phyloP scores from a whole-genome alignment of 2,329 filamentous ascomycete species.

The Graphilbum fragrans region DNA sequence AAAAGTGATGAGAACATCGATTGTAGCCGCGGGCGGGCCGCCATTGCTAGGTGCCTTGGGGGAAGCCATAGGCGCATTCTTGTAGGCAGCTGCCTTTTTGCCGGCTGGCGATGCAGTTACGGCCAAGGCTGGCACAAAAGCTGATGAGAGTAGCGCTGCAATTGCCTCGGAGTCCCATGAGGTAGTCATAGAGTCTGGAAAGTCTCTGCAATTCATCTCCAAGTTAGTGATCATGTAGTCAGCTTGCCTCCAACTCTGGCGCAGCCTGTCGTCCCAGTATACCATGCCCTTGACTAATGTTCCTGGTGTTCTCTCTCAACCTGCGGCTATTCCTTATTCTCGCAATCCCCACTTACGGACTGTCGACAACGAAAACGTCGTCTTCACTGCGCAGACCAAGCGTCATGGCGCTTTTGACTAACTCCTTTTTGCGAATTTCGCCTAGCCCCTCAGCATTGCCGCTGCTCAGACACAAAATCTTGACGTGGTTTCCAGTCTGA shows the following conservation, averaged over 20 bases:
- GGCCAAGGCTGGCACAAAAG: slow-evolving; percentile 58
- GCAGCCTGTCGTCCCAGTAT: too few relatives aligned
- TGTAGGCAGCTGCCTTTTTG: slow-evolving; percentile 6
- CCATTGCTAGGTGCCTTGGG: slow-evolving; percentile 10
- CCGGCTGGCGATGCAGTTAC: too few relatives aligned
- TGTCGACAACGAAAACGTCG: slow-evolving; percentile 78
- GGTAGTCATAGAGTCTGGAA: slow-evolving; percentile 79
- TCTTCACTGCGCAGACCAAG: slow-evolving; percentile 64
- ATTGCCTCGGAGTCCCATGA: slow-evolving; percentile 65
- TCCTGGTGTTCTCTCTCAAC: too few relatives aligned
- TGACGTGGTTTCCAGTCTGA: slow-evolving; percentile 75
- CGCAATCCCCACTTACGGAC: slow-evolving; percentile 38
- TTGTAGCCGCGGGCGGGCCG: slow-evolving; percentile 34
- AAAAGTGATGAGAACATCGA: slow-evolving; percentile 84
- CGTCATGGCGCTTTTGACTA: slow-evolving; percentile 65
- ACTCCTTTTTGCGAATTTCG: slow-evolving; percentile 68
- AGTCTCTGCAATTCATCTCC: too few relatives aligned
- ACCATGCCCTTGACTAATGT: too few relatives aligned
- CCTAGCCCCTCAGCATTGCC: slow-evolving; percentile 85
- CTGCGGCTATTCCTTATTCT: too few relatives aligned
- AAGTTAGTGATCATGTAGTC: too few relatives aligned
- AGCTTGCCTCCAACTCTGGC: too few relatives aligned
- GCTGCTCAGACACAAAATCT: slow-evolving; percentile 85
- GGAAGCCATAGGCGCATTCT: slow-evolving; percentile 15
- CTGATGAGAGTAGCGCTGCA: slow-evolving; percentile 53